Evolutionary conservation across 257 asterid species (phyloP), one percentile per base, ranked within the genome.

Genomic region (Osmanthus fragrans): DNA sequence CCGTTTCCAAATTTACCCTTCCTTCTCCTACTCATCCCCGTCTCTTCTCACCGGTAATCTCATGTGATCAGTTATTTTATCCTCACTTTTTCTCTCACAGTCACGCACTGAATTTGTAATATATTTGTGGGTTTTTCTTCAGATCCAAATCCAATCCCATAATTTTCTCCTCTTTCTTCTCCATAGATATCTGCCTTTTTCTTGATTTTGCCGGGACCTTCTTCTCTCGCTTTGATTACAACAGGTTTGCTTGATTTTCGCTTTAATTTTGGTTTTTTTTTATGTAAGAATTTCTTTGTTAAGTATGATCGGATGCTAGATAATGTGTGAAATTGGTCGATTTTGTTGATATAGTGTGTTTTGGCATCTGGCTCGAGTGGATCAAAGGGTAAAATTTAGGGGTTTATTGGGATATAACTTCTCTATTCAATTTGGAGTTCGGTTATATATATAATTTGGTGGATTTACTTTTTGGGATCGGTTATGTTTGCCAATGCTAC

Each of bases 11-110:
- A 7, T 40, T 0, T 85, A 56, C 88, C 98, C 96, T 89, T 88
- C 88, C 90, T 74, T 90, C 92, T 81, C 85, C 92, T 87, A 90
- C 84, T 86, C 93, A 70, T 66, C 86, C 94, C 87, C 89, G 91
- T 86, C 91, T 88, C 97, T 80, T 81, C 80, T 71, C 81, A 73
- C 85, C 86, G 80, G 90, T 90, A 82, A 69, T 81, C 84, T 81
- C 90, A 77, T 89, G 85, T 79, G 90, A 90, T 91, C 87, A 84
- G 88, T 87, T 87, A 72, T 80, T 78, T 74, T 76, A 33, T 70
- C 74, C 76, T 70, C 80, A 34, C 73, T 16, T 68, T 60, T 68
- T 74, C 82, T 45, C 84, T 76, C 80, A 11, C 54, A 47, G 66
- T 39, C 77, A 65, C 75, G 40, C 79, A 74, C 81, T 77, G 75